phyloP scores from a whole-genome alignment of 768 basidiomycete species.

The Leucogyrophana mollusca region DNA sequence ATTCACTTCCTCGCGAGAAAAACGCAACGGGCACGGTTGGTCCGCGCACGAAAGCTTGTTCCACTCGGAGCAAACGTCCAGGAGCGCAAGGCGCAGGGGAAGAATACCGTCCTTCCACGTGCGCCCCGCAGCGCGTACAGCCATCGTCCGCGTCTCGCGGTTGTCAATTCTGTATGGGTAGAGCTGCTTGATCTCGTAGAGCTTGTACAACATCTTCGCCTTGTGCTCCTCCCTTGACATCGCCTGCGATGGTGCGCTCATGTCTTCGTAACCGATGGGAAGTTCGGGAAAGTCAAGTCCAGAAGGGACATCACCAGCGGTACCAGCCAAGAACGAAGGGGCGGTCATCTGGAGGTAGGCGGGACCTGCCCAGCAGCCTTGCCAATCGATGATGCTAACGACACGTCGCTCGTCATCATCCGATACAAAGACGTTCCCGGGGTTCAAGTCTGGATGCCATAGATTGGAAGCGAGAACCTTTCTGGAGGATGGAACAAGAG shows the following conservation, averaged over 20 bases:
- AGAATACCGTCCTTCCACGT: conserved; percentile 17
- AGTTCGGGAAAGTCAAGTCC: conserved; percentile 14
- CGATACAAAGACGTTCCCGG: conserved; percentile 23
- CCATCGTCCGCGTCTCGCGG: conserved; percentile 10
- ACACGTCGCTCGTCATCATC: conserved; percentile 13
- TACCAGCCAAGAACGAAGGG: conserved; percentile 10
- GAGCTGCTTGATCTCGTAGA: conserved; percentile 16
- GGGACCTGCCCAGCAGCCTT: conserved; percentile 17
- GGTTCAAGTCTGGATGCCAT: conserved; percentile 30
- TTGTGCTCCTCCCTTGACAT: conserved; percentile 10
- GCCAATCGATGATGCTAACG: conserved; percentile 30
- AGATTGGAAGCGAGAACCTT: conserved; percentile 20
- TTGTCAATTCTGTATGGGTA: conserved; percentile 11
- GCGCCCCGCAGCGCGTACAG: conserved; percentile 14
- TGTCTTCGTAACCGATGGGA: conserved; percentile 8
- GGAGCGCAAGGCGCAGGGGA: conserved; percentile 12
- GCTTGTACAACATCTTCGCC: conserved; percentile 13
- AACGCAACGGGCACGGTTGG: conserved; percentile 12
- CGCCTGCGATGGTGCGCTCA: conserved; percentile 9
- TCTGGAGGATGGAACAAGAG: conserved; percentile 18
- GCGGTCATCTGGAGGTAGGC: conserved; percentile 13
- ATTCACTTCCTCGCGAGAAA: conserved; percentile 12
- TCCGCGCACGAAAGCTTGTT: conserved; percentile 7
- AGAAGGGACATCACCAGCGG: conserved; percentile 1
- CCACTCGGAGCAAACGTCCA: conserved; percentile 11